phyloP scores from a whole-genome alignment of 371 early-diverging fungal genomes.

The Lichtheimia ramosa region DNA sequence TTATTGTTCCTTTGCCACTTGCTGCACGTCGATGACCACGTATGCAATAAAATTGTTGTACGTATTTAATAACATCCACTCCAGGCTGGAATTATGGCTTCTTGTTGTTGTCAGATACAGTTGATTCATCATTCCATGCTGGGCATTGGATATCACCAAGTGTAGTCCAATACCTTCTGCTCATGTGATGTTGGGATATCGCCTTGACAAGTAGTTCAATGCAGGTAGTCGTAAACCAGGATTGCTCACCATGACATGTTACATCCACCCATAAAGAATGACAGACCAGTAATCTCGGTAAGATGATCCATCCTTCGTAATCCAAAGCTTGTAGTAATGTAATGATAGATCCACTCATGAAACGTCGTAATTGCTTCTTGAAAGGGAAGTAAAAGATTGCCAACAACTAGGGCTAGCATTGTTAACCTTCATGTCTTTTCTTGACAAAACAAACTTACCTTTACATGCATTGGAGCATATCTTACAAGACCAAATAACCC shows the following conservation, averaged over 20 bases:
- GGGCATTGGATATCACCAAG: constrained; percentile 76
- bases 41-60: constrained; percentile 36
- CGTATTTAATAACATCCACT: constrained; percentile 34
- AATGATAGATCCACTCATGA: constrained; percentile 79
- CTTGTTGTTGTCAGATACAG: background rate
- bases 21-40: background rate
- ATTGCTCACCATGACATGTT: constrained; percentile 75
- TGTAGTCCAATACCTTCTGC: constrained; percentile 62
- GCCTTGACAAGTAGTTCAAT: constrained; percentile 72
- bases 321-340: constrained; percentile 88
- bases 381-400: constrained; percentile 79
- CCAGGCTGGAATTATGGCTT: constrained; percentile 22
- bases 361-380: constrained; percentile 65
- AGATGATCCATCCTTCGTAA: constrained; percentile 85
- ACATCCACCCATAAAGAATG: constrained; percentile 79
- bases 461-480: constrained; percentile 81
- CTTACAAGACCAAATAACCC: constrained; percentile 93
- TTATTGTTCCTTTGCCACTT: background rate
- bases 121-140: constrained; percentile 67
- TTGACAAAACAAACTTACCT: constrained; percentile 48
- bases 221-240: constrained; percentile 71
- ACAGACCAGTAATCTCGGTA: constrained; percentile 63
- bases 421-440: background rate
- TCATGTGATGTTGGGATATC: constrained; percentile 70
- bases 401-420: constrained; percentile 72